These are phyloP conservation scores for Chalciporus sphaerocephalus DNA, from an alignment of 768 basidiomycete species.

Conservation along the genomic window DNA sequence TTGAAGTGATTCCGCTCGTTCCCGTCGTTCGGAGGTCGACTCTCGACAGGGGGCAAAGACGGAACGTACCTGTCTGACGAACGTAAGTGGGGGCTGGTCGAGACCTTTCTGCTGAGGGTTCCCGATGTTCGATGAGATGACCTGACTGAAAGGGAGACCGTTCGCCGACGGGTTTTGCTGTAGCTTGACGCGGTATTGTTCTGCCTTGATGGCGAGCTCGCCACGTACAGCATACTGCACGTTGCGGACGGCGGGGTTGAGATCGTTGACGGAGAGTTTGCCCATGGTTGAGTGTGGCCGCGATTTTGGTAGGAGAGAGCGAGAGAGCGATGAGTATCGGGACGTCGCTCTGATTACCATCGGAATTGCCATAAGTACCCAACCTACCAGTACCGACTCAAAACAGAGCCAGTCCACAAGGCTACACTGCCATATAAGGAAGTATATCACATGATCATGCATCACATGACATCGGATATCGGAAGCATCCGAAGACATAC, in stretches of 20 bases:
- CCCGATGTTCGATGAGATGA: constrained; percentile 96
- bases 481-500: constrained; percentile 1
- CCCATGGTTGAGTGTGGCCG: constrained; percentile 38
- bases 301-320: constrained; percentile 1
- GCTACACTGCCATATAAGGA: constrained; percentile 2
- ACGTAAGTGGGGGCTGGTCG: constrained; percentile 90
- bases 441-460: background rate
- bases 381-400: background rate
- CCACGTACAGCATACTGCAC: constrained; percentile 98
- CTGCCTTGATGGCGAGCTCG: constrained; percentile 92
- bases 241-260: constrained; percentile 81
- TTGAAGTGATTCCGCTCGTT: background rate
- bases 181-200: constrained; percentile 71
- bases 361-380: background rate
- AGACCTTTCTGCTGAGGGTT: constrained; percentile 96
- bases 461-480: constrained; percentile 16
- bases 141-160: constrained; percentile 75
- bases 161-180: constrained; percentile 42
- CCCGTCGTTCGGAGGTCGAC: background rate
- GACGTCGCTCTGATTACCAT: constrained; percentile 10
- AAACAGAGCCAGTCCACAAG: background rate
- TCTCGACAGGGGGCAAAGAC: background rate
- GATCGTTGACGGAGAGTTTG: constrained; percentile 58
- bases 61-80: constrained; percentile 76
- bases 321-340: constrained; percentile 8